phyloP scores from a whole-genome alignment of 495 filamentous ascomycete species.

The Endocarpon pusillum region DNA sequence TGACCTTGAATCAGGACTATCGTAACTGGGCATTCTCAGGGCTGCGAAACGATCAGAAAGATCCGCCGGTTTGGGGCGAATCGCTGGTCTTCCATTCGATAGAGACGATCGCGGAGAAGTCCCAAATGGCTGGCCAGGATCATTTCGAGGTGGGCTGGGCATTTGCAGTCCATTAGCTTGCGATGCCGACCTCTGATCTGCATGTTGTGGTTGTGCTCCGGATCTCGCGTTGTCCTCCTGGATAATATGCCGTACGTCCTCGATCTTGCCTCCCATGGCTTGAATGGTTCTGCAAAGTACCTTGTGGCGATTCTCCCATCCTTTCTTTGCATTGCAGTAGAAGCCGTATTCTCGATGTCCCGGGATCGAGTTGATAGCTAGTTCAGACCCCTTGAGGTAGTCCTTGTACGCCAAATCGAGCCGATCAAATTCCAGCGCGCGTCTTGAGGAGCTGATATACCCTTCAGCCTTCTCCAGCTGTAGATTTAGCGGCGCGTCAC shows the following conservation, averaged over 20 bases:
- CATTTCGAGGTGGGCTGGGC: no score
- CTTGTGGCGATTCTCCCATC: not conserved
- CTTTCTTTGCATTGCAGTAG: not conserved
- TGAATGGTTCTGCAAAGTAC: not conserved
- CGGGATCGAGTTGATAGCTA: constrained; percentile 59
- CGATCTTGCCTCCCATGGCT: constrained; percentile 22
- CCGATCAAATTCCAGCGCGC: constrained; percentile 28
- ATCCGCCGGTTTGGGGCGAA: no score
- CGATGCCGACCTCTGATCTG: constrained; percentile 1
- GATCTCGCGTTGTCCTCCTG: constrained; percentile 43
- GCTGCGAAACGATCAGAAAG: no score
- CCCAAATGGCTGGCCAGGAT: no score
- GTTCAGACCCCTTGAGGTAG: constrained; percentile 62
- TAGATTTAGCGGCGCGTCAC: constrained; percentile 27
- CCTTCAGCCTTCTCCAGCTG: constrained; percentile 29
- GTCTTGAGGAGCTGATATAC: constrained; percentile 12
- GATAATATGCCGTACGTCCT: constrained; percentile 47
- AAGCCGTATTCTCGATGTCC: constrained; percentile 42
- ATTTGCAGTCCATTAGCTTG: no score
- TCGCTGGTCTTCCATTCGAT: no score
- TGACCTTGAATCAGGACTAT: no score
- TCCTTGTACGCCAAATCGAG: constrained; percentile 54
- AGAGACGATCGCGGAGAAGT: no score
- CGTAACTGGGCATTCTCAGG: no score
- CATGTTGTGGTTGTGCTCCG: constrained; percentile 23